Percentiles rank a stretch among this genome's conserved stretches.
phyloP scores from a whole-genome alignment of 2,329 filamentous ascomycete genomes.

The Aspergillus versicolor region DNA sequence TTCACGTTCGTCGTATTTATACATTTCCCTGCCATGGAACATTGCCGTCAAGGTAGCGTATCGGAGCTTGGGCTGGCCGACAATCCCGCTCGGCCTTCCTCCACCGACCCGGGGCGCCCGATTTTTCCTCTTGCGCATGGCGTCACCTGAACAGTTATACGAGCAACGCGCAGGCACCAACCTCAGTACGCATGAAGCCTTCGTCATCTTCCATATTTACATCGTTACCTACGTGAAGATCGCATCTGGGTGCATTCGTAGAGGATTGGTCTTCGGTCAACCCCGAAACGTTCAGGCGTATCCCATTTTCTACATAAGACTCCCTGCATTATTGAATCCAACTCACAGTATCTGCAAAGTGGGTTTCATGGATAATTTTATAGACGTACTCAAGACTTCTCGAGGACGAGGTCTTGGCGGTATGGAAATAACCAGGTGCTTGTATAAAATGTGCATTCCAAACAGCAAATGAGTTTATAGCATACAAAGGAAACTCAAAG shows the following conservation, averaged over 20 bases:
- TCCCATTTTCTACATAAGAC: too few species aligned
- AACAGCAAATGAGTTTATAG: not conserved
- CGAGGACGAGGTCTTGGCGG: not conserved
- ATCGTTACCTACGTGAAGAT: not conserved
- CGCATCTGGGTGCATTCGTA: not conserved
- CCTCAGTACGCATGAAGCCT: not conserved
- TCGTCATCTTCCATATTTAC: not conserved
- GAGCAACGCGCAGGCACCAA: too few species aligned
- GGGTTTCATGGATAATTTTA: not conserved
- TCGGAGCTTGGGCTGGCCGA: not conserved
- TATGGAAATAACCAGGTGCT: not conserved
- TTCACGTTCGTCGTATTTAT: constrained; percentile 3
- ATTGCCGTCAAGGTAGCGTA: not conserved
- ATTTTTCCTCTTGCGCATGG: not conserved
- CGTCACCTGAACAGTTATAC: not conserved
- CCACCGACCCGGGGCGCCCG: not conserved
- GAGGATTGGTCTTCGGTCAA: not conserved
- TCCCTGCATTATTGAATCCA: too few species aligned
- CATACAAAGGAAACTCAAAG: constrained; percentile 19
- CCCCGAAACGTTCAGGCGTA: too few species aligned
- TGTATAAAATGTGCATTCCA: not conserved
- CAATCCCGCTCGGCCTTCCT: not conserved
- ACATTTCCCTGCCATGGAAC: not conserved
- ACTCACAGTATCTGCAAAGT: not conserved
- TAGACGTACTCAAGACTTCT: not conserved